A percentile compares a stretch with the other conserved stretches of the same genome.
Evolutionary conservation across 208 protist genomes (phyloP).

Genomic region (Leishmania aethiopica): DNA sequence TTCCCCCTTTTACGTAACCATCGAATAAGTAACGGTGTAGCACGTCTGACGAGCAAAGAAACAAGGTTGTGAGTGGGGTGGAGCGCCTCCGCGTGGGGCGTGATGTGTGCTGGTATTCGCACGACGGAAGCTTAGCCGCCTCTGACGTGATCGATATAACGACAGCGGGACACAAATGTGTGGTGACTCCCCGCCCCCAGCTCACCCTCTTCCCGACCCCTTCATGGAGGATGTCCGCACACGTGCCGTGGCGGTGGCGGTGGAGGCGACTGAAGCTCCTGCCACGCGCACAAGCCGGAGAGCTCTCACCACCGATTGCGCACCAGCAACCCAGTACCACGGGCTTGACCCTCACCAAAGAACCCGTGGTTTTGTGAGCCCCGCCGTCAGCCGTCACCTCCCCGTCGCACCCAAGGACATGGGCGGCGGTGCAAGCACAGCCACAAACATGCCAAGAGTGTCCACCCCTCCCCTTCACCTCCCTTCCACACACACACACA

Average conservation of each 20-base stretch:
- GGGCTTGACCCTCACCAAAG: neutral
- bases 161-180: neutral
- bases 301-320: neutral
- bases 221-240: neutral
- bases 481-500: neutral
- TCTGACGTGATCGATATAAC: neutral
- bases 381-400: neutral
- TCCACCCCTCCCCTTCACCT: neutral
- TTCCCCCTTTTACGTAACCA: neutral
- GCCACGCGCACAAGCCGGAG: neutral
- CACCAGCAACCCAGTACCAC: neutral
- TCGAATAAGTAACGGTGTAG: conserved; percentile 2
- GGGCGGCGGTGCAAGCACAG: neutral
- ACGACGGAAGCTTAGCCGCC: neutral
- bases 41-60: neutral
- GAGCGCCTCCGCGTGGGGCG: neutral
- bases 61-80: neutral
- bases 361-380: neutral
- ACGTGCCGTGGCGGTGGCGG: too few species aligned
- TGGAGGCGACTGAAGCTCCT: neutral
- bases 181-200: neutral
- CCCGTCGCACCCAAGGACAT: neutral
- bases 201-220: neutral
- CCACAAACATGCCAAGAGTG: neutral
- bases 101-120: neutral